Conservation (phyloP, 2,329 filamentous ascomycete genomes). For the Sporothrix dimorphospora region DNA sequence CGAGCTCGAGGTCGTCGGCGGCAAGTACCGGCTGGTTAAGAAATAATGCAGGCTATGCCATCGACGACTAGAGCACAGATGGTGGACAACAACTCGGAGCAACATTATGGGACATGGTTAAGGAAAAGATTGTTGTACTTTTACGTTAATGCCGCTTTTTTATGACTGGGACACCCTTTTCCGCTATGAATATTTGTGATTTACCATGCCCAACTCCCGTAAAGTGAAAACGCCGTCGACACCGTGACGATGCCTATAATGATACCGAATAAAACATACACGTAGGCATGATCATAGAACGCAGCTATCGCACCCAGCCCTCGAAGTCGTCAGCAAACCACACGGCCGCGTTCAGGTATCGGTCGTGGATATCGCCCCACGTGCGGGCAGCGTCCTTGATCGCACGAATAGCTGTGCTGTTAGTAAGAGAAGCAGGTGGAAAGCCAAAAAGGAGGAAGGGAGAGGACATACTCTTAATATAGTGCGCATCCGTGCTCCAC, state of each 20-base stretch:
- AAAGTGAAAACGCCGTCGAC: not conserved
- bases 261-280: not conserved
- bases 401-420: constrained; percentile 63
- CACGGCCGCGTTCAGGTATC: constrained; percentile 69
- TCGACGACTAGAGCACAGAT: not conserved
- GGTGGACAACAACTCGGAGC: no score
- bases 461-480: constrained; percentile 69
- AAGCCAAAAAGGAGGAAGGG: not conserved
- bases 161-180: not conserved
- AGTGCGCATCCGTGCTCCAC: constrained; percentile 76
- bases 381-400: constrained; percentile 74
- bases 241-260: not conserved
- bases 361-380: constrained; percentile 71
- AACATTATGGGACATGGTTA: not conserved
- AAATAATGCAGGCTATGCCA: constrained; percentile 46
- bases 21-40: constrained; percentile 69
- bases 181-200: not conserved
- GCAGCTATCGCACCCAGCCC: constrained; percentile 56
- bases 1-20: constrained; percentile 69
- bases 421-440: not conserved
- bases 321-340: constrained; percentile 74
- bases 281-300: not conserved
- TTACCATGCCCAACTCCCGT: not conserved
- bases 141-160: not conserved
- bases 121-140: not conserved